These are phyloP conservation scores for Ailanthus altissimus DNA, from an alignment of 345 rosid species.

Conservation along the genomic window DNA sequence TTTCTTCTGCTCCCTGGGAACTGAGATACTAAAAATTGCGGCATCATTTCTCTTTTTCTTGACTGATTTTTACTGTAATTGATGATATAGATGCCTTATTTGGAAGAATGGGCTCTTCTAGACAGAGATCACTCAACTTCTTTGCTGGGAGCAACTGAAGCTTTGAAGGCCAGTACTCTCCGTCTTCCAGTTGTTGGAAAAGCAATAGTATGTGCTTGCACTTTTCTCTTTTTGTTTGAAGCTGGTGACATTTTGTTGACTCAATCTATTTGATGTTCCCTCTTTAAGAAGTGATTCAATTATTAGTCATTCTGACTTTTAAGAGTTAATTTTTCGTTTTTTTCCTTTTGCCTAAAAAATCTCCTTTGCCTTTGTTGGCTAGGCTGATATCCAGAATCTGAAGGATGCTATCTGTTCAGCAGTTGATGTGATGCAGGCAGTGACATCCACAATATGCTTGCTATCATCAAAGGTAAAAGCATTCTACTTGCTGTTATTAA, in stretches of 20 bases:
- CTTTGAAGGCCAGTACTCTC: conserved; percentile 92
- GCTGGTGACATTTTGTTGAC: neutral
- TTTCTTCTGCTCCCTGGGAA: neutral
- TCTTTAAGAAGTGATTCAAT: neutral
- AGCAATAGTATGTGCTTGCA: conserved; percentile 50
- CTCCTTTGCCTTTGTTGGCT: conserved; percentile 3
- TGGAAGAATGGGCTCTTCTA: conserved; percentile 78
- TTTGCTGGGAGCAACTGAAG: conserved; percentile 78
- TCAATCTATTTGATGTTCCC: neutral
- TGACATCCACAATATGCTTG: conserved; percentile 72
- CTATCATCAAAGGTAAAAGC: conserved; percentile 59
- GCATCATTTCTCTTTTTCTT: conserved; percentile 14
- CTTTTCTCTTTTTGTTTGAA: neutral
- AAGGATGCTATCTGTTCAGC: conserved; percentile 86
- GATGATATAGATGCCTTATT: conserved; percentile 49
- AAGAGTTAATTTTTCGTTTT: neutral
- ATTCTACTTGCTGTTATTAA: conserved; percentile 11
- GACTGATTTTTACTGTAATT: conserved; percentile 18
- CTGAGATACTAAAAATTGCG: neutral
- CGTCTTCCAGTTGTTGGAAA: conserved; percentile 88
- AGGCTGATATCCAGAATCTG: conserved; percentile 79
- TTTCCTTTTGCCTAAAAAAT: neutral
- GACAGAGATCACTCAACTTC: conserved; percentile 73
- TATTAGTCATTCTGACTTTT: neutral
- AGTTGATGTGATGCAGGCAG: conserved; percentile 79